Evolutionary conservation across 2,329 filamentous ascomycete genomes (phyloP), one percentile per base, ranked within the genome.

Genomic region (Capronia epimyces): DNA sequence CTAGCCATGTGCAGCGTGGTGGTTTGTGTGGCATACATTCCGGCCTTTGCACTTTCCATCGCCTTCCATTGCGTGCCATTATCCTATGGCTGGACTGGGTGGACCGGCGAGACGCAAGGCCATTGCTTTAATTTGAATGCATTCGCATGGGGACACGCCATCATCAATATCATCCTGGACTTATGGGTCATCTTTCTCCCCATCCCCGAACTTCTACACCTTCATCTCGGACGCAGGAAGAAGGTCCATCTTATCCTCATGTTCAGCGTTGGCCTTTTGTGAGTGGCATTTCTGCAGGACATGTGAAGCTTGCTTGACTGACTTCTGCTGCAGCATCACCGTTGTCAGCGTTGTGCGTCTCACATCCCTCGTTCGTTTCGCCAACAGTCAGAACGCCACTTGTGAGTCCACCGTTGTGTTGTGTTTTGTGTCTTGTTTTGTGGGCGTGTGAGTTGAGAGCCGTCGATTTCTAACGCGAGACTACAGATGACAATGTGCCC

Each of bases 141-240:
- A 1, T 67, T 79, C 2, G 71, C 66, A 0, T 81, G 75, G 73
- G 68, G 72, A 21, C 75, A 77, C 29, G 78, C 78, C 0, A 70
- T 62, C 16, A 71, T 79, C 48, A 76, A 74, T 52, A 80, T 82
- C 37, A 63, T 65, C 0, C 65, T 78, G 20, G 79, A 82, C 52
- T 12, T 76, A 2, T 75, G 73, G 69, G 74, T 81, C 62, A 67
- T 81, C 20, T 68, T 64, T 0, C 65, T 82, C 3, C 78, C 79
- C 0, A 60, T 79, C 2, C 71, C 68, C n/a, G 69, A 75, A 45
- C 59, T 80, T 2, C 60, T 64, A n/a, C 52, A 62, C 0, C 65
- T 79, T 3, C 67, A 71, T 2, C 51, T 78, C 21, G 68, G 71
- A 44, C 73, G 68, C 65, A 72, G 67, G 55, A 76, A 74, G 64